Conservation (phyloP, 2,329 filamentous ascomycete species). For the Neophaeococcomyces mojaviensis region DNA sequence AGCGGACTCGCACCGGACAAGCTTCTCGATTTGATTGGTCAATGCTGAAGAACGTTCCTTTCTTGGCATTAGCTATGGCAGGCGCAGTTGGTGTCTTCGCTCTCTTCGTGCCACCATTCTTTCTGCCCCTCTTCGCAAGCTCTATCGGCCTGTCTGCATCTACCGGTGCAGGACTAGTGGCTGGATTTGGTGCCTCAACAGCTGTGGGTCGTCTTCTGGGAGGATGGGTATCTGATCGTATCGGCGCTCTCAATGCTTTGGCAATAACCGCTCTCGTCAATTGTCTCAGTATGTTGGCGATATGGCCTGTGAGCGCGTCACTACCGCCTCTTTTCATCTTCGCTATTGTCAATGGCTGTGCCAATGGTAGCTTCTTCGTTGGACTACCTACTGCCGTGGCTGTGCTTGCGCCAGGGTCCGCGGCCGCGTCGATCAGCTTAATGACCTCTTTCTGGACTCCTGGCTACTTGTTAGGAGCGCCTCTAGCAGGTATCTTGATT, state of each 20-base stretch:
- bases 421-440: constrained; percentile 53
- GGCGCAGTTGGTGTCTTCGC: constrained; percentile 53
- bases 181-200: no score
- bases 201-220: no score
- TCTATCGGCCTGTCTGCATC: no score
- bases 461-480: constrained; percentile 54
- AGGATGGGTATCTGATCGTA: no score
- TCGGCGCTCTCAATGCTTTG: no score
- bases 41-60: constrained; percentile 46
- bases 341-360: constrained; percentile 52
- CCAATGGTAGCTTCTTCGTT: constrained; percentile 57
- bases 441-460: constrained; percentile 54
- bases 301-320: constrained; percentile 53
- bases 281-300: constrained; percentile 50
- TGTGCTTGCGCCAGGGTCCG: constrained; percentile 43
- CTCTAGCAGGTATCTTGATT: constrained; percentile 55
- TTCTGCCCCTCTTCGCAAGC: constrained; percentile 49
- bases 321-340: constrained; percentile 50
- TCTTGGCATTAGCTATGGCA: constrained; percentile 46
- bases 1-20: constrained; percentile 36
- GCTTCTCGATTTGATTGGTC: constrained; percentile 45
- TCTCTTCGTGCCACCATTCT: constrained; percentile 55
- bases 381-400: constrained; percentile 57
- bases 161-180: no score
- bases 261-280: no score